Evolutionary conservation across 2,329 filamentous ascomycete genomes (phyloP).

Genomic region (Hymenoscyphus scutula): DNA sequence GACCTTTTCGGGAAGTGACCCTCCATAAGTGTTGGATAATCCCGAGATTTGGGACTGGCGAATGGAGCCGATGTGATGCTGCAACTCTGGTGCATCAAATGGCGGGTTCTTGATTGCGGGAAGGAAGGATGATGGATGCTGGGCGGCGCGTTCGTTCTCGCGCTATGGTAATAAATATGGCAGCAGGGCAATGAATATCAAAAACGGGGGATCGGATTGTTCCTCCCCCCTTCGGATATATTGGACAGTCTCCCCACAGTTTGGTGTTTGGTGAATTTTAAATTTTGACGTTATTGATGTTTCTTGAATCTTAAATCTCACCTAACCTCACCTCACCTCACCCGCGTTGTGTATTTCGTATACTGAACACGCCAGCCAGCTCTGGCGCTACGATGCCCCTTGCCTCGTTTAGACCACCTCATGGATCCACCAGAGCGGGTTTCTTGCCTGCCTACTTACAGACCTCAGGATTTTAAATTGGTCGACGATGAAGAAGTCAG

Average conservation of each 20-base stretch:
- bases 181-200: background rate
- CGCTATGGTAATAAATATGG: background rate
- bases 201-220: background rate
- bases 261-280: background rate
- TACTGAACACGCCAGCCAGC: no score
- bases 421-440: conserved; percentile 1
- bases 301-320: no score
- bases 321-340: no score
- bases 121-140: background rate
- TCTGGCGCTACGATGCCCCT: no score
- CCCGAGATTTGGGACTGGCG: background rate
- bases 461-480: background rate
- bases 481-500: background rate
- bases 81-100: background rate
- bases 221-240: background rate
- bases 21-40: background rate
- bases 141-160: background rate
- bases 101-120: conserved; percentile 2
- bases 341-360: no score
- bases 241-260: background rate
- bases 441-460: background rate
- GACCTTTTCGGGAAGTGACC: no score
- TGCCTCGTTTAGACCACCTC: background rate
- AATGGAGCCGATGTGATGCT: background rate
- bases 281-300: background rate